Evolutionary conservation across 169 alveolate species (phyloP).

Genomic region (Theileria sp.): DNA sequence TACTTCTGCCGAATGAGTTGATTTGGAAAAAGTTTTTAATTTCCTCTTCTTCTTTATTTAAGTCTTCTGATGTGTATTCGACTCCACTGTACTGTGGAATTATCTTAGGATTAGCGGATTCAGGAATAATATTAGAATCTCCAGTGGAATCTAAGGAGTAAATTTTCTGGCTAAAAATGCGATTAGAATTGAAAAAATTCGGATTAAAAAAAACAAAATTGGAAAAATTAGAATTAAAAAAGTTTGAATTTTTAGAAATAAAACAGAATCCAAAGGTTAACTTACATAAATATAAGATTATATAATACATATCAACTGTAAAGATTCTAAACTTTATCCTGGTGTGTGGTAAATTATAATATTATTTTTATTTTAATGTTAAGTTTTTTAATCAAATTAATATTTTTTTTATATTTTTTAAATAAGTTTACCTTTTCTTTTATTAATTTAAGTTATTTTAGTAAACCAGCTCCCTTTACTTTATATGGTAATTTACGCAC

Average conservation of each 20-base stretch:
- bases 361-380: neutral
- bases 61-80: constrained; percentile 49
- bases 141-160: neutral
- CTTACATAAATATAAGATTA: neutral
- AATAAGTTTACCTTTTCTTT: neutral
- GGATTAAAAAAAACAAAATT: too few species aligned
- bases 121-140: constrained; percentile 22
- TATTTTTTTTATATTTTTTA: neutral
- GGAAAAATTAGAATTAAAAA: too few species aligned
- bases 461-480: neutral
- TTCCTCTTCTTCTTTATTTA: constrained; percentile 49
- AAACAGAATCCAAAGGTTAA: neutral
- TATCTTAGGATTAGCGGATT: constrained; percentile 1
- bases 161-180: neutral
- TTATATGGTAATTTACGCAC: constrained; percentile 57
- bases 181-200: neutral
- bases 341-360: neutral
- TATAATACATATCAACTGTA: neutral
- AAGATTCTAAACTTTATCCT: too few species aligned
- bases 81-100: constrained; percentile 39
- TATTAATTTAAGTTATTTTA: neutral
- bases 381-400: neutral
- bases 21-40: constrained; percentile 34
- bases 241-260: neutral
- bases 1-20: constrained; percentile 58